Evolutionary conservation across 1,284 basidiomycete genomes (phyloP).

Genomic region (Marasmius fiardii): DNA sequence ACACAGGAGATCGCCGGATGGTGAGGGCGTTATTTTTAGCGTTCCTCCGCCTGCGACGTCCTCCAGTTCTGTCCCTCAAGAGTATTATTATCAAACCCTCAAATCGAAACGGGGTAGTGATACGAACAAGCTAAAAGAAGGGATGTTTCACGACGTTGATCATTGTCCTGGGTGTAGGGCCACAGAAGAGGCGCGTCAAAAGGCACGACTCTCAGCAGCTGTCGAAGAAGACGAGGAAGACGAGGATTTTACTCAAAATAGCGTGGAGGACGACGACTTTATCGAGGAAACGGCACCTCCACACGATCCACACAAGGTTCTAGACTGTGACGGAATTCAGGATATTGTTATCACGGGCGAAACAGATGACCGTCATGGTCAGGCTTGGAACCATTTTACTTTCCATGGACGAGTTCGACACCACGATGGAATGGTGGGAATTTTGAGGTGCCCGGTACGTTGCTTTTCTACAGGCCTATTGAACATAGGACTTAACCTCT

Average conservation of each 20-base stretch:
- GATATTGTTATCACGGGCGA: slow-evolving; percentile 62
- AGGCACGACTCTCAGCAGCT: slow-evolving; percentile 17
- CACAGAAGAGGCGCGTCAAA: slow-evolving; percentile 15
- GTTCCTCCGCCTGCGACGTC: neutral
- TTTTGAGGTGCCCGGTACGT: slow-evolving; percentile 49
- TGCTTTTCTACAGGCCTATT: slow-evolving; percentile 1
- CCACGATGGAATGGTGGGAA: slow-evolving; percentile 67
- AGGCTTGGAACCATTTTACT: slow-evolving; percentile 57
- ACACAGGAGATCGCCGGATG: slow-evolving; percentile 5
- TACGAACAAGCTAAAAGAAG: slow-evolving; percentile 2
- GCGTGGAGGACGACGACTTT: neutral
- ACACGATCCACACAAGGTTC: slow-evolving; percentile 20
- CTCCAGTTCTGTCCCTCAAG: neutral
- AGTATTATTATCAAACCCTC: slow-evolving; percentile 11
- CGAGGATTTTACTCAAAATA: slow-evolving; percentile 3
- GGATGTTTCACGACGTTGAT: slow-evolving; percentile 32
- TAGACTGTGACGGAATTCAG: slow-evolving; percentile 45
- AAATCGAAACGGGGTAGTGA: neutral
- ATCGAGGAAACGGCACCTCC: slow-evolving; percentile 9
- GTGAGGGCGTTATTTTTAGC: slow-evolving; percentile 4
- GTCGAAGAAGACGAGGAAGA: slow-evolving; percentile 18
- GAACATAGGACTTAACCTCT: neutral
- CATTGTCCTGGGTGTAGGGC: slow-evolving; percentile 34
- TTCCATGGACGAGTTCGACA: slow-evolving; percentile 63
- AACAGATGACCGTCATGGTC: slow-evolving; percentile 53